Conservation (phyloP, 1,139 yeast genomes). For the Entelexis sorbosivorans region DNA sequence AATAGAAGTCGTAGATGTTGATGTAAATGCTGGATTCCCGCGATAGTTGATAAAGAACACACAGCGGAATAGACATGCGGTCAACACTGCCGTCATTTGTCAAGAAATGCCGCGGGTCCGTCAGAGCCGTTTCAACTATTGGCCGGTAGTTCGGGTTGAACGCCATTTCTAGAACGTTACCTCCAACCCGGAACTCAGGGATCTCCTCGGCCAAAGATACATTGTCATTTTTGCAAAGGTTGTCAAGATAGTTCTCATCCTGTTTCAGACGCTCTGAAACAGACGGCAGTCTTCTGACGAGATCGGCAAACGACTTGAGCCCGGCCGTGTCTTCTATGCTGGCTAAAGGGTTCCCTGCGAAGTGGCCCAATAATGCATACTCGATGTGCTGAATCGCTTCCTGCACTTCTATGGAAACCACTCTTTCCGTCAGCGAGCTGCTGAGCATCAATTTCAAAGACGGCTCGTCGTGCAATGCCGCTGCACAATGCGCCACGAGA, state of each 20-base stretch:
- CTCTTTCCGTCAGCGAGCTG: background rate
- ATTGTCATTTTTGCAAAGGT: background rate
- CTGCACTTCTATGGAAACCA: background rate
- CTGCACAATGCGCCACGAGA: conserved; percentile 5
- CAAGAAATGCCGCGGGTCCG: conserved; percentile 28
- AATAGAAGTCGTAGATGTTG: conserved; percentile 67
- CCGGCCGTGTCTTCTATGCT: conserved; percentile 27
- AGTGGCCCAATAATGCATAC: conserved; percentile 57
- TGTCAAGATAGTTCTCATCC: background rate
- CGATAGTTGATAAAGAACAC: conserved; percentile 54
- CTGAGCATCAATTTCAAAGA: conserved; percentile 6
- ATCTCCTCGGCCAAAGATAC: background rate
- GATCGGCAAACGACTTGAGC: conserved; percentile 16
- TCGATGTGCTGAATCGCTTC: conserved; percentile 34
- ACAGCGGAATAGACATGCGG: conserved; percentile 40
- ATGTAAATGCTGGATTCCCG: conserved; percentile 69
- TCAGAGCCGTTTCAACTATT: conserved; percentile 31
- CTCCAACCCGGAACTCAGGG: conserved; percentile 16
- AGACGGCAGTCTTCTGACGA: conserved; percentile 2
- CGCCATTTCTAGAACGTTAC: conserved; percentile 25
- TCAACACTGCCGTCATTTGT: conserved; percentile 17
- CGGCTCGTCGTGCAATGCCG: background rate
- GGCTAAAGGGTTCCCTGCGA: conserved; percentile 57
- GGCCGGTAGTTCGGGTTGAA: conserved; percentile 36
- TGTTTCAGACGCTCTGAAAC: background rate